phyloP scores from a whole-genome alignment of 805 yeast species.

The Nakazawaea pomicola region DNA sequence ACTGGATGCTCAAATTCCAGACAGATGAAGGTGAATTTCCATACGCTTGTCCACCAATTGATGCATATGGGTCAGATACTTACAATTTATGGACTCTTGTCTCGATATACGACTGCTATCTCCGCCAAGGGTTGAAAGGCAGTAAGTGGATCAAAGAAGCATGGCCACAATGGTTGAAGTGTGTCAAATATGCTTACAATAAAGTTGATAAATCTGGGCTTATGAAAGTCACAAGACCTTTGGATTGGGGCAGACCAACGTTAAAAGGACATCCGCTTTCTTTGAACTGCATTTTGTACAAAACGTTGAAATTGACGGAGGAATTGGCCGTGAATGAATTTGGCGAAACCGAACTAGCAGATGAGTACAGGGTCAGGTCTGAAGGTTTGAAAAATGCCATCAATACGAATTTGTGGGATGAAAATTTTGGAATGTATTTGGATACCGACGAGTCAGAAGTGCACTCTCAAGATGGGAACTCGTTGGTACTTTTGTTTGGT shows the following conservation, averaged over 20 bases:
- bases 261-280: conserved; percentile 10
- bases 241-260: conserved; percentile 14
- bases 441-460: conserved; percentile 11
- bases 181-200: conserved; percentile 6
- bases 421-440: conserved; percentile 7
- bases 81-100: conserved; percentile 12
- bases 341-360: background rate
- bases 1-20: conserved; percentile 18
- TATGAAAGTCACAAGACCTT: conserved; percentile 8
- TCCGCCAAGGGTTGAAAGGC: conserved; percentile 3
- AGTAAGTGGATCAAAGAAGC: conserved; percentile 7
- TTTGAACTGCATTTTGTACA: conserved; percentile 11
- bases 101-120: conserved; percentile 5
- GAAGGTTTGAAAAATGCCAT: conserved; percentile 4
- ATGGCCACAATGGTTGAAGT: conserved; percentile 11
- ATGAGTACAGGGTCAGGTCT: conserved; percentile 1
- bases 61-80: conserved; percentile 12
- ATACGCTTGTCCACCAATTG: conserved; percentile 13
- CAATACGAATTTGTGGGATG: conserved; percentile 11
- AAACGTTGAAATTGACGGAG: conserved; percentile 3
- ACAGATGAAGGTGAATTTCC: conserved; percentile 11
- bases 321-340: conserved; percentile 7
- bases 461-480: conserved; percentile 14
- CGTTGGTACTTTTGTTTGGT: conserved; percentile 5
- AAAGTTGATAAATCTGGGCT: conserved; percentile 12